phyloP scores from a whole-genome alignment of 2,329 filamentous ascomycete species.

The Diplodia mutila region DNA sequence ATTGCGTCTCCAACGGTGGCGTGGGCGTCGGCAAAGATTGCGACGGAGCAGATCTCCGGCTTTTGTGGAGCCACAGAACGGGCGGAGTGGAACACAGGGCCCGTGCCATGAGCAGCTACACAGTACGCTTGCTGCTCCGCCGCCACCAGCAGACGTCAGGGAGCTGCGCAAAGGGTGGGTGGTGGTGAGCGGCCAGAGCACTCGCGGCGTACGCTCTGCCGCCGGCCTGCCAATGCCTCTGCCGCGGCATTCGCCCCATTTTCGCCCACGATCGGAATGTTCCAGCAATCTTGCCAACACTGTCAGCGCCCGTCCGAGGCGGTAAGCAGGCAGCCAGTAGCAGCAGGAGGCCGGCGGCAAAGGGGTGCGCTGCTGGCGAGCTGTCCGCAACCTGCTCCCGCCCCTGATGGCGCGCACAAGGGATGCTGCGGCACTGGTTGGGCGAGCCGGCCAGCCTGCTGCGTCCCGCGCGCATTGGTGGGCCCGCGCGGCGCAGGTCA shows the following conservation, averaged over 20 bases:
- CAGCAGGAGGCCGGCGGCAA: background rate
- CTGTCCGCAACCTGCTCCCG: constrained; percentile 11
- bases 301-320: constrained; percentile 13
- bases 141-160: background rate
- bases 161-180: background rate
- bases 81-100: constrained; percentile 11
- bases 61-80: constrained; percentile 20
- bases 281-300: constrained; percentile 1
- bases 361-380: background rate
- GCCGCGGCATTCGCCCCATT: constrained; percentile 11
- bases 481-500: background rate
- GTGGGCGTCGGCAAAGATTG: constrained; percentile 17
- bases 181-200: background rate
- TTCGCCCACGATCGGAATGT: constrained; percentile 15
- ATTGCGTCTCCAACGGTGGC: constrained; percentile 10
- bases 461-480: background rate
- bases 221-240: background rate
- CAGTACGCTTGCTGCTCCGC: constrained; percentile 20
- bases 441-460: background rate
- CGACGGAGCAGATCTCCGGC: constrained; percentile 23
- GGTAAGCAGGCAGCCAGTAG: constrained; percentile 21
- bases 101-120: constrained; percentile 18
- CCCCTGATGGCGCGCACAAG: constrained; percentile 21
- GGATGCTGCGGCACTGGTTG: background rate
- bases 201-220: background rate